Percentiles rank a stretch among this genome's conserved stretches.
These are phyloP conservation scores for Gloeophyllum trabeum DNA, from an alignment of 768 basidiomycete genomes.

Conservation along the genomic window DNA sequence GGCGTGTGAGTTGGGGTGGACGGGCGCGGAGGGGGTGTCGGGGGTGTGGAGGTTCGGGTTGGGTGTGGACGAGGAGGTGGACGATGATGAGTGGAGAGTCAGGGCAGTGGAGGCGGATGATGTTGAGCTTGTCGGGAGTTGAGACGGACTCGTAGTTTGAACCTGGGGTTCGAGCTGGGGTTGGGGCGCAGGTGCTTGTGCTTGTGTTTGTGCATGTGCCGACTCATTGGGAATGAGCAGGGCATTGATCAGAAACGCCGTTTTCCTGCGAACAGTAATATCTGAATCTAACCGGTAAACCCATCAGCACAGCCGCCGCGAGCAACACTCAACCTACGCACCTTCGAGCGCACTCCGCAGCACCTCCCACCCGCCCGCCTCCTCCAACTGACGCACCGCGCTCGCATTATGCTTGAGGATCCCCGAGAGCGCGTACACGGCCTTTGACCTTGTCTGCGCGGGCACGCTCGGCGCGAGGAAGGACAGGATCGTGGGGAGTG, in stretches of 20 bases:
- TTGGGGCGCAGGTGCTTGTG: background rate
- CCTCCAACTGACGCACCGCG: conserved; percentile 44
- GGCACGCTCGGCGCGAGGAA: conserved; percentile 50
- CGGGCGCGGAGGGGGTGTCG: no score
- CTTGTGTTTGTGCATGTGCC: background rate
- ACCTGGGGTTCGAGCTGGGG: background rate
- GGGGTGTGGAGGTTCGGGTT: conserved; percentile 15
- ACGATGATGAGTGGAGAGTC: conserved; percentile 9
- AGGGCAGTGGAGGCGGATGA: conserved; percentile 1
- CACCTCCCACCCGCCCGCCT: conserved; percentile 51
- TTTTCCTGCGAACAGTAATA: conserved; percentile 67
- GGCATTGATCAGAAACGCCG: conserved; percentile 62
- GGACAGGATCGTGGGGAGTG: conserved; percentile 50
- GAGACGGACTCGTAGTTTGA: conserved; percentile 5
- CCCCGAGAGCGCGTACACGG: conserved; percentile 72
- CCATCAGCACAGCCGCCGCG: no score
- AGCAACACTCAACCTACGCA: no score
- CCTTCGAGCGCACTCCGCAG: conserved; percentile 48
- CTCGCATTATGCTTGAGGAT: conserved; percentile 66
- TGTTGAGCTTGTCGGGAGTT: conserved; percentile 1
- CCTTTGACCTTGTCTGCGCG: conserved; percentile 57
- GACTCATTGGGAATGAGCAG: conserved; percentile 42
- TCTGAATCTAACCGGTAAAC: no score
- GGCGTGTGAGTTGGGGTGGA: conserved; percentile 70
- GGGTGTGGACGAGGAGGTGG: conserved; percentile 12